Conservation (phyloP, 805 yeast species). For the Schwanniomyces occidentalis region DNA sequence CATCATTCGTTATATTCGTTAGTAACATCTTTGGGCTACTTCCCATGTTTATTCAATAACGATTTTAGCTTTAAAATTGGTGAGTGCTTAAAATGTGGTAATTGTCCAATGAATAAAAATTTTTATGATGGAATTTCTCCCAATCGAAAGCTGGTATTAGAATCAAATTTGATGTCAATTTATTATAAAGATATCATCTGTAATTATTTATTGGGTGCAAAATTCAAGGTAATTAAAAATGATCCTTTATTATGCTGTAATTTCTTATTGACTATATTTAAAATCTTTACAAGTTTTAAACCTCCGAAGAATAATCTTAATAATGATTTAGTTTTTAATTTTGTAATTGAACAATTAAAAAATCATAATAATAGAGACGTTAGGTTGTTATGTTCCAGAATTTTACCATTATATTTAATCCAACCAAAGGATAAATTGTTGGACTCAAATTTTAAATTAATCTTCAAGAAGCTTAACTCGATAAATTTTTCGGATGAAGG, state of each 20-base stretch:
- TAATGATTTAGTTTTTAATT: constrained; percentile 33
- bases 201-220: constrained; percentile 14
- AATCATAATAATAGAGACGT: constrained; percentile 52
- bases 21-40: constrained; percentile 41
- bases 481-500: constrained; percentile 34
- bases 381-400: constrained; percentile 51
- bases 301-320: constrained; percentile 37
- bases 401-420: constrained; percentile 54
- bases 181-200: constrained; percentile 26
- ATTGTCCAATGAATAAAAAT: constrained; percentile 21
- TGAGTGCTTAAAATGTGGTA: constrained; percentile 42
- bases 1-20: constrained; percentile 22
- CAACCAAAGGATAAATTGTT: constrained; percentile 35
- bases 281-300: constrained; percentile 52
- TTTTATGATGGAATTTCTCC: constrained; percentile 23
- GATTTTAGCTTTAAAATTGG: constrained; percentile 31
- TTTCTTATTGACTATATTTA: constrained; percentile 48
- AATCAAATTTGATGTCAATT: constrained; percentile 19
- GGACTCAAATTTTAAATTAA: constrained; percentile 42
- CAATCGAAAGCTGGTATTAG: constrained; percentile 21
- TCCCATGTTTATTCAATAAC: constrained; percentile 41
- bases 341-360: constrained; percentile 39
- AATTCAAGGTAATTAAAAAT: constrained; percentile 8
- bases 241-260: constrained; percentile 37
- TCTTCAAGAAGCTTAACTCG: constrained; percentile 44